Evolutionary conservation across 129 eudicot species (phyloP), one percentile per base, ranked within the genome.

Genomic region (Artemisia tridentata): DNA sequence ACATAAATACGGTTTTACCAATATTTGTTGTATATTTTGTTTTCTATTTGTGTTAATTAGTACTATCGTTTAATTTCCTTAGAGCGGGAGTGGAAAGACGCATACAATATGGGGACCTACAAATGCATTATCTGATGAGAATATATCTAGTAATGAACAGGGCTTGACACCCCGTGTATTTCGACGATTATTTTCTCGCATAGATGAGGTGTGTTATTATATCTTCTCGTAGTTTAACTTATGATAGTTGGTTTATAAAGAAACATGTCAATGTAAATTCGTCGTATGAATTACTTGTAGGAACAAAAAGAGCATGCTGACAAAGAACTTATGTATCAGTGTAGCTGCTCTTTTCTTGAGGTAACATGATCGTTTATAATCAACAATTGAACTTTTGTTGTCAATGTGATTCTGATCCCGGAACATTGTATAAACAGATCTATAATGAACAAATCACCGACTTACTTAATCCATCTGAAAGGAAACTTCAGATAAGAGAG

Each of bases 31-130:
- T 18, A 16, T n/a, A 15, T 51, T 79, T 19, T 49, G 58, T 48
- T 59, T 27, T 45, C 23, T 20, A 20, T 20, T 20, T 48, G 19
- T 17, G 68, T 9, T 63, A 4, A 17, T 25, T 25, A 25, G 29
- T 25, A 25, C 29, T 25, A 25, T 25, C 29, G 3, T 79, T 16
- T 61, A 4, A 54, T 68, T 73, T 74, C 55, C 53, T 49, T 75
- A 93, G 98, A 93, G 96, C 8, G 98, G 98, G 16, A 93, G 98
- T 41, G 98, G 98, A 16, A 93, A 93, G 69, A 93, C 96, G 4
- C 87, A 85, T 69, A 93, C 98, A n/a, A 87, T 93, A 60, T 93
- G 98, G 98, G 98, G 98, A 82, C 95, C 98, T 5, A 75, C 98
- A 73, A 93, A 85, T 69, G 82, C 96, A 62, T 85, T 93, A 80